Conservation (phyloP, 2,329 filamentous ascomycete genomes). For the Fusarium nurragi region DNA sequence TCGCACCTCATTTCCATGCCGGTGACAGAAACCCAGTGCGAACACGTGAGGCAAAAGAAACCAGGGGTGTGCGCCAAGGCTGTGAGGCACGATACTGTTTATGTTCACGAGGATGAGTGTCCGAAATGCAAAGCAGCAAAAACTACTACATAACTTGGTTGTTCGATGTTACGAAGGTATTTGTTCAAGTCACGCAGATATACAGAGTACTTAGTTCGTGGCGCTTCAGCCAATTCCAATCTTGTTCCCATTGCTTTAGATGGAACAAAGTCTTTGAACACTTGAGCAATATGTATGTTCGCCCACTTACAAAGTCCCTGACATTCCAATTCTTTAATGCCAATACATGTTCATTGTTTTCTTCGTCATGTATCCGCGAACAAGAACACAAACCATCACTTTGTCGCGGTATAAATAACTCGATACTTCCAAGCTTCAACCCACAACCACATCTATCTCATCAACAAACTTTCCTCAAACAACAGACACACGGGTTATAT, state of each 20-base stretch:
- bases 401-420: neutral
- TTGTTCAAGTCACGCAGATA: neutral
- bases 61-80: neutral
- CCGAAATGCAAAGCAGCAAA: neutral
- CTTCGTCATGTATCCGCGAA: neutral
- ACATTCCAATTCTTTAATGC: no score
- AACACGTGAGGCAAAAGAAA: neutral
- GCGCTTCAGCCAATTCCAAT: no score
- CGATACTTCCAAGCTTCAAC: rapidly evolving
- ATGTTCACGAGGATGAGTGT: constrained; percentile 22
- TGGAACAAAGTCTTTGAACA: neutral
- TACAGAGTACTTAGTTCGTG: rapidly evolving
- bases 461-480: neutral
- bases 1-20: constrained; percentile 18
- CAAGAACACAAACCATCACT: neutral
- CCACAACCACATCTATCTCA: neutral
- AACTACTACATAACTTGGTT: neutral
- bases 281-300: neutral
- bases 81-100: constrained; percentile 8
- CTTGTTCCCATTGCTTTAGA: neutral
- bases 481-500: neutral
- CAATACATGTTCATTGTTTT: neutral
- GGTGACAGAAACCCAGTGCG: constrained; percentile 1
- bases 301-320: neutral
- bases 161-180: rapidly evolving